phyloP scores from a whole-genome alignment of 1,139 yeast genomes.

The Meyerozyma elateridarum region DNA sequence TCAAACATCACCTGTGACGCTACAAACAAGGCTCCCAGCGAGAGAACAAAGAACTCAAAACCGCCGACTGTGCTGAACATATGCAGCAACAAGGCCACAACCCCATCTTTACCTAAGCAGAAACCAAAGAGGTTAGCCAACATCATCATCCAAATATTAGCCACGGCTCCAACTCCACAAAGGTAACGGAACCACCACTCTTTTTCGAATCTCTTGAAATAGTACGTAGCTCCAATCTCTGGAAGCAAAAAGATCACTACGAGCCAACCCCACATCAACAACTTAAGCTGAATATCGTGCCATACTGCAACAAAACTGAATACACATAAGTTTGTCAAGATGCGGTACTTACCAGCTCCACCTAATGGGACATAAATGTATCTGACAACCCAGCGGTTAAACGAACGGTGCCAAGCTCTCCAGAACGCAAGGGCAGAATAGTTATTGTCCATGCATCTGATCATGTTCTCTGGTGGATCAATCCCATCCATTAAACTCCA shows the following conservation, averaged over 20 bases:
- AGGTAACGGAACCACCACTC: constrained; percentile 73
- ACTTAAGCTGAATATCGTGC: constrained; percentile 91
- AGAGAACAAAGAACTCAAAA: constrained; percentile 54
- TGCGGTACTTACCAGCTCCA: constrained; percentile 71
- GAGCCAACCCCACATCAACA: constrained; percentile 95
- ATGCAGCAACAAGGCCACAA: constrained; percentile 56
- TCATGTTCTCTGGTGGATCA: constrained; percentile 98
- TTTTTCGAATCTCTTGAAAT: constrained; percentile 36
- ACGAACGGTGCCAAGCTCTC: constrained; percentile 98
- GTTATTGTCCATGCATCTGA: constrained; percentile 91
- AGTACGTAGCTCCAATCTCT: constrained; percentile 63
- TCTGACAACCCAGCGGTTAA: constrained; percentile 82
- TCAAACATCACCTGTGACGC: constrained; percentile 96
- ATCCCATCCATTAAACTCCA: constrained; percentile 91
- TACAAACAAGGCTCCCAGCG: constrained; percentile 68
- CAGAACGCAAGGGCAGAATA: constrained; percentile 91
- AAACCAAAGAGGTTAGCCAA: constrained; percentile 92
- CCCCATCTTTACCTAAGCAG: constrained; percentile 88
- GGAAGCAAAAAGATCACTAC: constrained; percentile 86
- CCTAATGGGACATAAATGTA: constrained; percentile 79
- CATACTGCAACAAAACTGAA: constrained; percentile 96
- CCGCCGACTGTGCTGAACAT: constrained; percentile 74
- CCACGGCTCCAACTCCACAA: constrained; percentile 83
- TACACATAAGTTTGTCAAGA: constrained; percentile 77
- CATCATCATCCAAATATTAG: constrained; percentile 98